phyloP scores from a whole-genome alignment of 352 stramenopile species.

The Globisporangium cylindrosporum region DNA sequence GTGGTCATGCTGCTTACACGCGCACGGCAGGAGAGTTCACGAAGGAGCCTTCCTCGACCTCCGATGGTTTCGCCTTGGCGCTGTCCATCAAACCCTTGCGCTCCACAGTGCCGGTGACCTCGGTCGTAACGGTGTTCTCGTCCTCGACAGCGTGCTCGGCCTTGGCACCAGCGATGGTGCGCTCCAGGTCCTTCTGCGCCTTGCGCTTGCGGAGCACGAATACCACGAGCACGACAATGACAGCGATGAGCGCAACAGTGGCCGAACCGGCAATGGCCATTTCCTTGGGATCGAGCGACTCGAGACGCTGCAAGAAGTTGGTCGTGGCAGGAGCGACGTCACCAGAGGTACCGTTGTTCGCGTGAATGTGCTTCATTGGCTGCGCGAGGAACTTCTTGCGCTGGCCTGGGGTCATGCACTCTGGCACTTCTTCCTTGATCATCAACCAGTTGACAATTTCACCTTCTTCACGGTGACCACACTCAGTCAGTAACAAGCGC shows the following conservation, averaged over 20 bases:
- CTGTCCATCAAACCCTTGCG: constrained; percentile 71
- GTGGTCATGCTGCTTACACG: constrained; percentile 39
- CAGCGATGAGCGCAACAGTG: constrained; percentile 55
- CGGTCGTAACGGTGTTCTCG: constrained; percentile 46
- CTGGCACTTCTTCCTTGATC: constrained; percentile 75
- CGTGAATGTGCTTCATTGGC: constrained; percentile 87
- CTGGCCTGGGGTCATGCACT: constrained; percentile 79
- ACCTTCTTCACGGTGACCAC: constrained; percentile 76
- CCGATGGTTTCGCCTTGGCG: constrained; percentile 58
- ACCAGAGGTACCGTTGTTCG: constrained; percentile 47
- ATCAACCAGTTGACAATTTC: constrained; percentile 87
- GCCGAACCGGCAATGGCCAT: constrained; percentile 63
- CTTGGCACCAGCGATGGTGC: constrained; percentile 80
- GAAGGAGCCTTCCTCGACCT: constrained; percentile 72
- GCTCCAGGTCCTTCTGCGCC: constrained; percentile 74
- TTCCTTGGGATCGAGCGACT: constrained; percentile 62
- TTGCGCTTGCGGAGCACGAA: constrained; percentile 79
- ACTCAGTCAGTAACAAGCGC: constrained; percentile 75
- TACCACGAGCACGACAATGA: constrained; percentile 65
- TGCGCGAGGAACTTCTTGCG: constrained; percentile 80
- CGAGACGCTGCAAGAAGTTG: constrained; percentile 62
- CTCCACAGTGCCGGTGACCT: constrained; percentile 62
- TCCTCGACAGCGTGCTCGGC: constrained; percentile 72
- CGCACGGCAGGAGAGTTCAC: constrained; percentile 82
- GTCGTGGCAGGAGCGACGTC: constrained; percentile 49